Evolutionary conservation across 2,329 filamentous ascomycete species (phyloP).

Genomic region (Pyricularia pennisetigena): DNA sequence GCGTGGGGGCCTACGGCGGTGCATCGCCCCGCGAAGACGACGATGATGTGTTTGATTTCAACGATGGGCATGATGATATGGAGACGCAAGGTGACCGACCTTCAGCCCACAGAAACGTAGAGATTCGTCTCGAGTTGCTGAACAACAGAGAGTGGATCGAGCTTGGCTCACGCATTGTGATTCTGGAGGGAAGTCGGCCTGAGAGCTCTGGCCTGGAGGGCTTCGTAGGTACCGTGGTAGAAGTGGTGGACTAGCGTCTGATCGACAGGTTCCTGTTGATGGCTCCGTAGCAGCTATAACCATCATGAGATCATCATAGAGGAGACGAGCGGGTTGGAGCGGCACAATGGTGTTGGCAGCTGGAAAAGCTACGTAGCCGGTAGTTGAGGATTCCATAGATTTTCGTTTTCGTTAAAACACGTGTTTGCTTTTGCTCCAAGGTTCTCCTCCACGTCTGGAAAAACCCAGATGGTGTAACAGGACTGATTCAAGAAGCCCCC

Average conservation of each 20-base stretch:
- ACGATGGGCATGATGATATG: slow-evolving; percentile 32
- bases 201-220: slow-evolving; percentile 61
- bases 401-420: background rate
- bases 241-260: slow-evolving; percentile 41
- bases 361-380: background rate
- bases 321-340: background rate
- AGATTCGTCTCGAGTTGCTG: slow-evolving; percentile 60
- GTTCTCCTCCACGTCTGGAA: background rate
- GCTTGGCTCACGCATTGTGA: slow-evolving; percentile 56
- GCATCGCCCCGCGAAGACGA: slow-evolving; percentile 23
- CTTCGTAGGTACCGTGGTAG: slow-evolving; percentile 58
- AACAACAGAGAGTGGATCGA: slow-evolving; percentile 66
- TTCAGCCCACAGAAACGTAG: slow-evolving; percentile 24
- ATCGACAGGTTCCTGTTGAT: background rate
- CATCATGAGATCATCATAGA: background rate
- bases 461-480: background rate
- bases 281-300: background rate
- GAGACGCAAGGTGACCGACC: slow-evolving; percentile 12
- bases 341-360: background rate
- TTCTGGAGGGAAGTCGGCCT: slow-evolving; percentile 62
- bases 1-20: slow-evolving; percentile 14
- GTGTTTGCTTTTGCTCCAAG: background rate
- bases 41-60: slow-evolving; percentile 50
- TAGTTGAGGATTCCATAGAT: background rate
- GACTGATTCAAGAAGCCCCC: background rate